Conservation (phyloP, 805 yeast genomes). For the Phaffomyces antillensis region DNA sequence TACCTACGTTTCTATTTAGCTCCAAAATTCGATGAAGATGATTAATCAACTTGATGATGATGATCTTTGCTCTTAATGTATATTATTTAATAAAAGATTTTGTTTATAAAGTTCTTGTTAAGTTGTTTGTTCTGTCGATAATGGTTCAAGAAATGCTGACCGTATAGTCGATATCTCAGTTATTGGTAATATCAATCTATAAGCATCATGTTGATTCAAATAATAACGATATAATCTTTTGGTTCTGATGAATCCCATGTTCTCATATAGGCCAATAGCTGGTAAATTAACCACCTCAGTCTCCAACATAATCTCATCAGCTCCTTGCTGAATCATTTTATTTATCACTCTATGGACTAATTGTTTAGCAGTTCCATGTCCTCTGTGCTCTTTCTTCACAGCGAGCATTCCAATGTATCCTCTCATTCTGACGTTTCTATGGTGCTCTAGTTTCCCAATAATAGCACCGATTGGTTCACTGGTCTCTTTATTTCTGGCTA, state of each 20-base stretch:
- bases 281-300: conserved; percentile 78
- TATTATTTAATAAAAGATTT: not conserved
- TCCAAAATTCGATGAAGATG: conserved; percentile 94
- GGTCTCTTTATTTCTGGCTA: conserved; percentile 41
- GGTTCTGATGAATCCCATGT: conserved; percentile 66
- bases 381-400: conserved; percentile 63
- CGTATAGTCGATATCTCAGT: conserved; percentile 51
- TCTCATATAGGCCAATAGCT: conserved; percentile 64
- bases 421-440: conserved; percentile 62
- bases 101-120: not conserved
- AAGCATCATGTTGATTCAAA: conserved; percentile 90
- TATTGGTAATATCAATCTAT: conserved; percentile 74
- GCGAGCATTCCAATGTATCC: conserved; percentile 98
- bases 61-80: not conserved
- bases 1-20: conserved; percentile 93
- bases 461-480: conserved; percentile 66
- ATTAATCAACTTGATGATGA: conserved; percentile 27
- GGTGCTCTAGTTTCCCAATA: conserved; percentile 74
- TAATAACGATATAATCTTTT: conserved; percentile 83
- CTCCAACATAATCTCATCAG: conserved; percentile 90
- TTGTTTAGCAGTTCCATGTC: conserved; percentile 73
- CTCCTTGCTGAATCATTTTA: conserved; percentile 53
- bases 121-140: not conserved
- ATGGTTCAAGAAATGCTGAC: conserved; percentile 39
- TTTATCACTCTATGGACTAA: conserved; percentile 58